These are phyloP conservation scores for Aspergillus sp. DNA, from an alignment of 2,329 filamentous ascomycete species.

Conservation along the genomic window DNA sequence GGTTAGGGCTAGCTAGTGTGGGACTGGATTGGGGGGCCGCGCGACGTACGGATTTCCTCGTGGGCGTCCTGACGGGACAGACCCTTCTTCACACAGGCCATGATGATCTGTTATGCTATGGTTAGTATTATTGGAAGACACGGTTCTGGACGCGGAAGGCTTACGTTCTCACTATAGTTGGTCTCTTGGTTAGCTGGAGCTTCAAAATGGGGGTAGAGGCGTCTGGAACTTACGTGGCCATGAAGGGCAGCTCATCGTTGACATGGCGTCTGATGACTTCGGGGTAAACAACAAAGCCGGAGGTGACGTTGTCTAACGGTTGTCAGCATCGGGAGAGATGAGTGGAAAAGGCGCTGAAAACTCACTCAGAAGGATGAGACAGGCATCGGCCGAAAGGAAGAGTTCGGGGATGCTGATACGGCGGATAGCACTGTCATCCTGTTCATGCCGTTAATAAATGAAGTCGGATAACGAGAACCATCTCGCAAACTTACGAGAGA, in stretches of 20 bases:
- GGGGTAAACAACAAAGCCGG: slow-evolving; percentile 77
- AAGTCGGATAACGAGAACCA: neutral
- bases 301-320: slow-evolving; percentile 63
- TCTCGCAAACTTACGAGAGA: slow-evolving; percentile 53
- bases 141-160: slow-evolving; percentile 5
- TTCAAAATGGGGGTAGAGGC: neutral
- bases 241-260: slow-evolving; percentile 80
- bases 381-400: slow-evolving; percentile 69
- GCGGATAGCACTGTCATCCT: slow-evolving; percentile 72
- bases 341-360: neutral
- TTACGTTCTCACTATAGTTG: slow-evolving; percentile 35
- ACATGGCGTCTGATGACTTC: slow-evolving; percentile 68
- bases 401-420: slow-evolving; percentile 60
- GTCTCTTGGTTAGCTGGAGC: slow-evolving; percentile 19
- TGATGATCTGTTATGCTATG: slow-evolving; percentile 60
- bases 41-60: slow-evolving; percentile 69
- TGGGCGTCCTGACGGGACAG: slow-evolving; percentile 78
- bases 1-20: neutral
- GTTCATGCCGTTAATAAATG: slow-evolving; percentile 13
- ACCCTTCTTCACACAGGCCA: slow-evolving; percentile 72
- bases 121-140: neutral
- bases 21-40: neutral
- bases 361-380: slow-evolving; percentile 41
- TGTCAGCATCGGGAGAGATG: neutral
- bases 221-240: slow-evolving; percentile 62